Evolutionary conservation across 2,329 filamentous ascomycete species (phyloP).

Genomic region (Calonectria hawksworthii): DNA sequence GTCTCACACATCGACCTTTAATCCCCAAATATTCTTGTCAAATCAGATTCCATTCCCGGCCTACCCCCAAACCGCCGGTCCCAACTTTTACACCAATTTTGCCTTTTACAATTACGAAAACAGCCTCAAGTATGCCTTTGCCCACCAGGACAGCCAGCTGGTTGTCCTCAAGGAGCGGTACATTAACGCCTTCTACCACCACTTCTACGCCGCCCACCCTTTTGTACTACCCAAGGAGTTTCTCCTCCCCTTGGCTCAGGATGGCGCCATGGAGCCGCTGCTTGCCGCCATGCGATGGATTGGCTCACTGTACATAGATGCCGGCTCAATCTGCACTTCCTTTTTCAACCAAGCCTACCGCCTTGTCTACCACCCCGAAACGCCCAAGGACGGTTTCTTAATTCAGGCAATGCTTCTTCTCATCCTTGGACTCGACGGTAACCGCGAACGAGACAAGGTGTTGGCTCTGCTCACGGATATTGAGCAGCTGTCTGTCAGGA

Average conservation of each 20-base stretch:
- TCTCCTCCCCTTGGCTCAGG: slow-evolving; percentile 62
- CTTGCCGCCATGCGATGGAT: slow-evolving; percentile 68
- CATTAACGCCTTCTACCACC: slow-evolving; percentile 69
- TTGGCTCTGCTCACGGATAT: slow-evolving; percentile 76
- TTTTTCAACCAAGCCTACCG: slow-evolving; percentile 71
- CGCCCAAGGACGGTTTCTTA: slow-evolving; percentile 69
- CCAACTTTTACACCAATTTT: neutral
- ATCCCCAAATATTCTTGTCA: neutral
- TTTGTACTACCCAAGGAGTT: slow-evolving; percentile 67
- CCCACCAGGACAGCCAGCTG: slow-evolving; percentile 18
- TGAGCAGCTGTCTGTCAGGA: slow-evolving; percentile 78
- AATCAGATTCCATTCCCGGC: neutral
- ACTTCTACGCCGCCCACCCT: slow-evolving; percentile 70
- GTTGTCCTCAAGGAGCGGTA: slow-evolving; percentile 63
- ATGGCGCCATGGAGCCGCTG: slow-evolving; percentile 62
- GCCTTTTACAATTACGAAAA: slow-evolving; percentile 52
- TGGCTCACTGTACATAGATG: slow-evolving; percentile 67
- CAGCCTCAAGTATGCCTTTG: slow-evolving; percentile 27
- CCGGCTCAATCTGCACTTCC: slow-evolving; percentile 57
- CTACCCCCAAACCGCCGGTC: neutral
- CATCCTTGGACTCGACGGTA: slow-evolving; percentile 82
- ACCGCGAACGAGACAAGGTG: slow-evolving; percentile 77
- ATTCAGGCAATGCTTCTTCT: slow-evolving; percentile 85
- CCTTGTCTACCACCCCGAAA: slow-evolving; percentile 60
- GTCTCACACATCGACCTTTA: neutral